Evolutionary conservation across 2,329 filamentous ascomycete genomes (phyloP).

Genomic region (Aschersonia sp.): DNA sequence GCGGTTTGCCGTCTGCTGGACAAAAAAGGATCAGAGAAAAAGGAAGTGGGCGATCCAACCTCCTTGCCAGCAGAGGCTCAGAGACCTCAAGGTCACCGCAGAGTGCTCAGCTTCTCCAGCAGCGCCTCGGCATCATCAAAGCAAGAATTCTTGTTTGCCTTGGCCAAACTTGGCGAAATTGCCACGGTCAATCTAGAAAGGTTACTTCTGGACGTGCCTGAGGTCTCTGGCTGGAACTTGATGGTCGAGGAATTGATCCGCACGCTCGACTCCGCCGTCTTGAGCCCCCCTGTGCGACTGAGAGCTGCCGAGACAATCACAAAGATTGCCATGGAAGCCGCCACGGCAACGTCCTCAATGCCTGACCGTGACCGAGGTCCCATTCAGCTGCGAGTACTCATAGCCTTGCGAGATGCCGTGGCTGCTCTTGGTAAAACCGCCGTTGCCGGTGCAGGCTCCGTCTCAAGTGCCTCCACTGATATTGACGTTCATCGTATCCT

Average conservation of each 20-base stretch:
- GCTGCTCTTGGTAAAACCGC: slow-evolving; percentile 35
- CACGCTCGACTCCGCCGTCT: slow-evolving; percentile 30
- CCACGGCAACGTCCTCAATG: slow-evolving; percentile 38
- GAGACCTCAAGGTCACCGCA: slow-evolving; percentile 25
- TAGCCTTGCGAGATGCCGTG: slow-evolving; percentile 49
- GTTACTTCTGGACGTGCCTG: slow-evolving; percentile 50
- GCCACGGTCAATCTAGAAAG: slow-evolving; percentile 62
- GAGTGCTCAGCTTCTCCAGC: slow-evolving; percentile 32
- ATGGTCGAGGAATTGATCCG: slow-evolving; percentile 42
- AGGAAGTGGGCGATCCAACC: slow-evolving; percentile 6
- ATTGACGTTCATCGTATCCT: slow-evolving; percentile 68
- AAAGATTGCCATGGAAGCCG: slow-evolving; percentile 41
- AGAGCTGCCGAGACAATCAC: slow-evolving; percentile 52
- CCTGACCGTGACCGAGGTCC: slow-evolving; percentile 34
- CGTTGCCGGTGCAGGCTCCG: slow-evolving; percentile 35
- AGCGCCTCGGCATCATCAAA: slow-evolving; percentile 32
- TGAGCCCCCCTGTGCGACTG: slow-evolving; percentile 37
- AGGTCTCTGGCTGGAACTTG: slow-evolving; percentile 61
- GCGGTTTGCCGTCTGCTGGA: slow-evolving; percentile 62
- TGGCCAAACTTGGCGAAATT: slow-evolving; percentile 61
- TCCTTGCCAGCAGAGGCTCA: slow-evolving; percentile 15
- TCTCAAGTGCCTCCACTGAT: slow-evolving; percentile 48
- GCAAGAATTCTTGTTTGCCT: slow-evolving; percentile 50
- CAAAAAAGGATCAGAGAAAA: slow-evolving; percentile 12
- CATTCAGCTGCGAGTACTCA: slow-evolving; percentile 60